phyloP scores from a whole-genome alignment of 176 grass and related monocot genomes.

The Musa beccarii region DNA sequence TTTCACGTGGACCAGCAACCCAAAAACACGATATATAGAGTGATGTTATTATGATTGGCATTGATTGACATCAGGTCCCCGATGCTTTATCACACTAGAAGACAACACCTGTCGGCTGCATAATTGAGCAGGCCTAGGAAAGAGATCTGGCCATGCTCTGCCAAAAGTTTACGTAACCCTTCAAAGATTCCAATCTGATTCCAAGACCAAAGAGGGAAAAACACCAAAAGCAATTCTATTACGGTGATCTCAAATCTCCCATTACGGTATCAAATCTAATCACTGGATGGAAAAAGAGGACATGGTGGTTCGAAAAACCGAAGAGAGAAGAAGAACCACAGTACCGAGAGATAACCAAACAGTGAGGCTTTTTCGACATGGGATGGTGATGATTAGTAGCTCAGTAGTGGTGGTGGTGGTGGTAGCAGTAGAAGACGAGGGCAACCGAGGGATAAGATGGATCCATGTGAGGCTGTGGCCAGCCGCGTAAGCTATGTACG shows the following conservation, averaged over 20 bases:
- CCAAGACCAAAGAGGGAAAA: not conserved
- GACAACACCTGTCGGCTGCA: not conserved
- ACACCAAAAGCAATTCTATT: not conserved
- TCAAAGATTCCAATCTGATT: not conserved
- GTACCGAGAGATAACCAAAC: not conserved
- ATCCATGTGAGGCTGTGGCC: constrained; percentile 2
- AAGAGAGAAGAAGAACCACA: not conserved
- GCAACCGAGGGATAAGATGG: not conserved
- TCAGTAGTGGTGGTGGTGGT: not conserved
- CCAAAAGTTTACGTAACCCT: not conserved
- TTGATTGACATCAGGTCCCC: no score
- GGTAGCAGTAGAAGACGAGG: not conserved
- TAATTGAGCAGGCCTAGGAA: not conserved
- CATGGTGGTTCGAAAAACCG: not conserved
- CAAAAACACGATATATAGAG: no score
- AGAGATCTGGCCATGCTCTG: not conserved
- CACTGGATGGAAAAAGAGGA: not conserved
- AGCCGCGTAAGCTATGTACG: not conserved
- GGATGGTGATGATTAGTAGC: not conserved
- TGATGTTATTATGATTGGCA: no score
- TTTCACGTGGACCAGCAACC: no score
- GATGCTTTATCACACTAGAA: not conserved
- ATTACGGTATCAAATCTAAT: constrained; percentile 2
- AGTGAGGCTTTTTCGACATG: not conserved
- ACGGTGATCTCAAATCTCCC: no score